phyloP scores from a whole-genome alignment of 129 eudicot genomes.

The Flaveria trinervia region DNA sequence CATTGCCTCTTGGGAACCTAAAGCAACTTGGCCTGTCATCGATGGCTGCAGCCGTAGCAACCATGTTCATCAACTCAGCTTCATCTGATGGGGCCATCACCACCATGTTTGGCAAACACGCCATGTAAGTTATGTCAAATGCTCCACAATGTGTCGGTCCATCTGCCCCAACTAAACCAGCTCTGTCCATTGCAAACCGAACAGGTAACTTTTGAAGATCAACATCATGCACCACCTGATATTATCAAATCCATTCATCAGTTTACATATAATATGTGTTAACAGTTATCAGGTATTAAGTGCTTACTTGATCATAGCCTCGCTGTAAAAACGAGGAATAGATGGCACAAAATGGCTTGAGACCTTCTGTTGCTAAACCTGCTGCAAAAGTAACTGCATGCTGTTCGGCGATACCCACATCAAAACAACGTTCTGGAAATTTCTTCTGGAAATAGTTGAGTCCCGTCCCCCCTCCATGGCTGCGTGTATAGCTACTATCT shows the following conservation, averaged over 20 bases:
- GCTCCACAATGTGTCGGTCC: constrained; percentile 98
- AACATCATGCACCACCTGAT: constrained; percentile 84
- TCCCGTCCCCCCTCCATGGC: constrained; percentile 98
- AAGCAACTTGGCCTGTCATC: constrained; percentile 88
- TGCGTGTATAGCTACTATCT: constrained; percentile 79
- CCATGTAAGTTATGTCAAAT: constrained; percentile 83
- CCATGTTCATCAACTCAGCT: constrained; percentile 83
- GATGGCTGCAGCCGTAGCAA: constrained; percentile 78
- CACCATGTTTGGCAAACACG: constrained; percentile 91
- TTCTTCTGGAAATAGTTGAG: constrained; percentile 69
- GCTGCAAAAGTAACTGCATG: constrained; percentile 96
- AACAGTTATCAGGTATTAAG: background rate
- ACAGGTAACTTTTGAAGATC: constrained; percentile 86
- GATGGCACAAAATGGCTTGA: constrained; percentile 87
- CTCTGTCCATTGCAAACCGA: constrained; percentile 87
- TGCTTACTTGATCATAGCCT: constrained; percentile 78
- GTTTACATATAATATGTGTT: background rate
- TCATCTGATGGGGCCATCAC: constrained; percentile 94
- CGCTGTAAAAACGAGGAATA: constrained; percentile 81
- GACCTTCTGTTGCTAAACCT: constrained; percentile 82
- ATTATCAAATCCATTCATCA: constrained; percentile 11
- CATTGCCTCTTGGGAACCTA: constrained; percentile 85
- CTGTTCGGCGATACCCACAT: constrained; percentile 89
- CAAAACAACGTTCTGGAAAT: constrained; percentile 83
- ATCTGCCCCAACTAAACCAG: constrained; percentile 90